Evolutionary conservation across 805 yeast species (phyloP).

Genomic region (Zygosaccharomyces siamensis): DNA sequence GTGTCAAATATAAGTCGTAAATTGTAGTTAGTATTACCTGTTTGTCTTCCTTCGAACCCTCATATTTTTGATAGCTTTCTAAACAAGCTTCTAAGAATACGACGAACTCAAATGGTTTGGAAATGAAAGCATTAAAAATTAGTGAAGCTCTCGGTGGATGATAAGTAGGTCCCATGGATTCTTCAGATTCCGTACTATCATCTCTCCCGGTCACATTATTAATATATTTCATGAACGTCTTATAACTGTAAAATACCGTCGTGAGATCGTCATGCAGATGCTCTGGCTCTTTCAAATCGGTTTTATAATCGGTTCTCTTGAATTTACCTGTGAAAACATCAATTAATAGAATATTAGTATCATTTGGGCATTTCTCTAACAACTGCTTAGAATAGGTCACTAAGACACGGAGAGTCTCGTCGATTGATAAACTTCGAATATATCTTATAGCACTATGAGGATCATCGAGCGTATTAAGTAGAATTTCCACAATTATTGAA

Average conservation of each 20-base stretch:
- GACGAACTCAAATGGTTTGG: slow-evolving; percentile 82
- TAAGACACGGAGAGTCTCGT: slow-evolving; percentile 70
- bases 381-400: slow-evolving; percentile 61
- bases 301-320: slow-evolving; percentile 38
- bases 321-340: slow-evolving; percentile 87
- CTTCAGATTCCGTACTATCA: slow-evolving; percentile 2
- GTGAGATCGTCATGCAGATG: slow-evolving; percentile 13
- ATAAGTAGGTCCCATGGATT: slow-evolving; percentile 55
- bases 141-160: slow-evolving; percentile 88
- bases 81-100: slow-evolving; percentile 89
- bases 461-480: slow-evolving; percentile 59
- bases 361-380: slow-evolving; percentile 65
- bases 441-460: slow-evolving; percentile 57
- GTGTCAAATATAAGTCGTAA: slow-evolving; percentile 71
- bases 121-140: slow-evolving; percentile 81
- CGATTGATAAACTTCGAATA: slow-evolving; percentile 62
- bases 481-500: slow-evolving; percentile 68
- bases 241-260: slow-evolving; percentile 47
- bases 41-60: slow-evolving; percentile 62
- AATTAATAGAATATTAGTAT: slow-evolving; percentile 75
- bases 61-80: slow-evolving; percentile 69
- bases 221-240: slow-evolving; percentile 55
- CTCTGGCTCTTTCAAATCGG: slow-evolving; percentile 6
- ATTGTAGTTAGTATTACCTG: slow-evolving; percentile 71
- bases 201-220: slow-evolving; percentile 29